phyloP scores from a whole-genome alignment of 768 basidiomycete species.

The Gelatoporia subvermispora region DNA sequence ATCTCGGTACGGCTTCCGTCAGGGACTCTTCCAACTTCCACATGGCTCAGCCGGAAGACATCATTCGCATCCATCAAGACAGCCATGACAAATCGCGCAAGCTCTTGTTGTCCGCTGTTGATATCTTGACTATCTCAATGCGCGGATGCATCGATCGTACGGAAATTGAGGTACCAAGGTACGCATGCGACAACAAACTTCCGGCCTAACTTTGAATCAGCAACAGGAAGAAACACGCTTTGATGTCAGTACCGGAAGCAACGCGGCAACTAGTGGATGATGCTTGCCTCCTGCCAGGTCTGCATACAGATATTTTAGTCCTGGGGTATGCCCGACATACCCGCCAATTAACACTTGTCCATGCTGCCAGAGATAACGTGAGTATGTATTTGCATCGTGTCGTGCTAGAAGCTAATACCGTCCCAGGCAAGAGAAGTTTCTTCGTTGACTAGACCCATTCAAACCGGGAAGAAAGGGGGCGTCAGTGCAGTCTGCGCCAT shows the following conservation, averaged over 20 bases:
- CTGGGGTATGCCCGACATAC: conserved; percentile 35
- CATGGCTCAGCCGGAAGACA: background rate
- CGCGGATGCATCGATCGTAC: conserved; percentile 31
- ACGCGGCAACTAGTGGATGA: conserved; percentile 32
- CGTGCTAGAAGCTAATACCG: background rate
- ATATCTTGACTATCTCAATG: conserved; percentile 31
- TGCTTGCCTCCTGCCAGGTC: conserved; percentile 31
- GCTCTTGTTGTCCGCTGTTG: conserved; percentile 22
- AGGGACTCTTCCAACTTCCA: background rate
- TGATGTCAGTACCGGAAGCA: conserved; percentile 15
- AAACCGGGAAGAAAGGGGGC: conserved; percentile 31
- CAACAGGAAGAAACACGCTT: background rate
- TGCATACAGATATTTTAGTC: conserved; percentile 23
- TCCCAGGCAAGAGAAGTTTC: conserved; percentile 4
- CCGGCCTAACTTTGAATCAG: background rate
- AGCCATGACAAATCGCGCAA: conserved; percentile 37
- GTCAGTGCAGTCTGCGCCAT: conserved; percentile 39
- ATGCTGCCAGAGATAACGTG: background rate
- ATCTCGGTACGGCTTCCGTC: background rate
- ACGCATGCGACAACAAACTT: background rate
- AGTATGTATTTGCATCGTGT: background rate
- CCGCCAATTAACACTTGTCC: conserved; percentile 13
- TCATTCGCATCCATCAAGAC: conserved; percentile 12
- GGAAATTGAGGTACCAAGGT: background rate
- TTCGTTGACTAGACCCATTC: conserved; percentile 7